Base-by-base conservation (phyloP, 192 early-diverging fungal species). In the Coemansia sp. region DNA sequence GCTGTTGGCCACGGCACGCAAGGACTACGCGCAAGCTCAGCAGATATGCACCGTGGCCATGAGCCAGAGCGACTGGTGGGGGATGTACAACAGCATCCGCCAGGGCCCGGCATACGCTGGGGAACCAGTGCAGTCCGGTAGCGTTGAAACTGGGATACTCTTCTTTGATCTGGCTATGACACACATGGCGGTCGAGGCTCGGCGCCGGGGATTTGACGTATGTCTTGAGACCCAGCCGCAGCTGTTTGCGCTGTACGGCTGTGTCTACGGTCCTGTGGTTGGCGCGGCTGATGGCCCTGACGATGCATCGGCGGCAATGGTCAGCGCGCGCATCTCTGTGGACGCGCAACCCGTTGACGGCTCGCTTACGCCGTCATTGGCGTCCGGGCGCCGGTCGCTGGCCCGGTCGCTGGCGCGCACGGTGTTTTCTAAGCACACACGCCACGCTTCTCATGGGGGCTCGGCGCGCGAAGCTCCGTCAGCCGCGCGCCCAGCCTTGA, bases 161-260 rank as follows among this genome's bases (percentile, higher is more conserved):
- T 87, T 86, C 55, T 72, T 91, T 42, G 70, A 84, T 1, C 68
- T 91, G 19, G 79, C 87, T n/a, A 82, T 88, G 46, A 91, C 91
- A 8, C 86, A 84, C 24, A 82, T 77, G 36, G 66, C 75, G 10
- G 62, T 92, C 19, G 80, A 85, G 50, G 76, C 85, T 46, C 75
- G 71, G 7, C 61, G 82, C 14, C 61, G 82, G 51, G 88, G 90
- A 21, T 75, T 83, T 2, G 86, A 86, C 23, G 67, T 78, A 0
- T 70, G 80, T 0, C 59, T 92, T 14, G 74, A 86, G 51, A 76
- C 70, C 9, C 87, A 88, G 32, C 81, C 86, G 59, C 76, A 57
- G 1, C 58, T 92, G 57, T 92, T 92, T 78, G 67, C 79, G 6
- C 75, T 89, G 4, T 92, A 88, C 66, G 86, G 85, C 1, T 51